These are phyloP conservation scores for Colletotrichum abscissum DNA, from an alignment of 2,329 filamentous ascomycete species.

Conservation along the genomic window DNA sequence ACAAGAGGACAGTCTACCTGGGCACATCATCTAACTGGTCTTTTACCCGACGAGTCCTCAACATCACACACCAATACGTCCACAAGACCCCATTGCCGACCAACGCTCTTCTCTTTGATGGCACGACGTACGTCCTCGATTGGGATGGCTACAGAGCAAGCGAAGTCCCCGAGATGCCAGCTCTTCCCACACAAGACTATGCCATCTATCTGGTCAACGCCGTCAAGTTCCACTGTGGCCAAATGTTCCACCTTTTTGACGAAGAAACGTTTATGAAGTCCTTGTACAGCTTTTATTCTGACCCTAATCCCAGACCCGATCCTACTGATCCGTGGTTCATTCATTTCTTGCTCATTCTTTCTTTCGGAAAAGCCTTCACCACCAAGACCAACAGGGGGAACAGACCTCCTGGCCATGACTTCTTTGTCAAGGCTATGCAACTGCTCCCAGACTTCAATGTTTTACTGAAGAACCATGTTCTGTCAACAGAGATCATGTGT, in stretches of 20 bases:
- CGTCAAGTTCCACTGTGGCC: conserved; percentile 66
- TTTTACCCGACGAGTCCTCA: conserved; percentile 61
- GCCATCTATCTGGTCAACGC: conserved; percentile 65
- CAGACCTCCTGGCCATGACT: conserved; percentile 57
- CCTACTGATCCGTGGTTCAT: conserved; percentile 57
- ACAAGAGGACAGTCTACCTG: conserved; percentile 55
- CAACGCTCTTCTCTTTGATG: conserved; percentile 60
- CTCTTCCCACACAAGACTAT: conserved; percentile 55
- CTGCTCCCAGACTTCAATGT: conserved; percentile 54
- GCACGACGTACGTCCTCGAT: conserved; percentile 60
- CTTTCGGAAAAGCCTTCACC: conserved; percentile 66
- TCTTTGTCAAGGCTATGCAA: conserved; percentile 57
- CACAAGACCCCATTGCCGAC: conserved; percentile 55
- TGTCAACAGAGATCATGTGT: conserved; percentile 61
- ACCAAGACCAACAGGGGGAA: conserved; percentile 49
- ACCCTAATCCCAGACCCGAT: conserved; percentile 35
- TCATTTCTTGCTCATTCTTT: conserved; percentile 64
- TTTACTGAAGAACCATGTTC: conserved; percentile 54
- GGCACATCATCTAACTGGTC: conserved; percentile 69
- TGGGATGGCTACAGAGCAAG: conserved; percentile 54
- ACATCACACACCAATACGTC: conserved; percentile 58
- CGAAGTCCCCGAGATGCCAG: conserved; percentile 21
- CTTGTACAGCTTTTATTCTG: conserved; percentile 43
- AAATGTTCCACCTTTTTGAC: conserved; percentile 65
- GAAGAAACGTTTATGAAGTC: conserved; percentile 60